Evolutionary conservation across 164 flowering plant genomes (phyloP).

Genomic region (Vitis rotundifolia): DNA sequence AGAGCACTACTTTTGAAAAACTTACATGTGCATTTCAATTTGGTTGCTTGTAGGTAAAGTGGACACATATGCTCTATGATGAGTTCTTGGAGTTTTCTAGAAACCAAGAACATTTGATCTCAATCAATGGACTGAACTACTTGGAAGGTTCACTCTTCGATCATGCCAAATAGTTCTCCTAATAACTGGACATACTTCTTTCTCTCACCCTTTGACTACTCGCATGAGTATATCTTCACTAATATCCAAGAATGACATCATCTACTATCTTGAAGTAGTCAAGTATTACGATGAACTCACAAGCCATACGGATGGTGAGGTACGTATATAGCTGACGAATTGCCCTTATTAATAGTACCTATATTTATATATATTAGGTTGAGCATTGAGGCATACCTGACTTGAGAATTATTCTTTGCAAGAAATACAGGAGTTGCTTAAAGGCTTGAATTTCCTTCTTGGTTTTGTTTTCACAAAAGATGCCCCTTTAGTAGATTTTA

Average conservation of each 20-base stretch:
- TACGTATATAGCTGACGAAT: slow-evolving; percentile 7
- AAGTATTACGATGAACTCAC: slow-evolving; percentile 57
- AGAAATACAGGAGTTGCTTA: slow-evolving; percentile 49
- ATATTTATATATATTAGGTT: too few species aligned
- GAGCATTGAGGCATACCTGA: too few species aligned
- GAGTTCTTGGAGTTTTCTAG: slow-evolving; percentile 55
- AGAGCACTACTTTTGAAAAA: not conserved
- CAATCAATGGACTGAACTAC: slow-evolving; percentile 46
- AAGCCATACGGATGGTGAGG: slow-evolving; percentile 38
- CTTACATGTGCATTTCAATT: not conserved
- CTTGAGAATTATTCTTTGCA: slow-evolving; percentile 14
- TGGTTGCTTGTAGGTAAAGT: slow-evolving; percentile 45
- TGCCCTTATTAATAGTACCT: not conserved
- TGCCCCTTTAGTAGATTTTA: slow-evolving; percentile 54
- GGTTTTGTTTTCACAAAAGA: slow-evolving; percentile 54
- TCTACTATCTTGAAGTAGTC: slow-evolving; percentile 74
- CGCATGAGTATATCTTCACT: slow-evolving; percentile 34
- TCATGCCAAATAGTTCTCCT: slow-evolving; percentile 32
- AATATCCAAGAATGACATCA: slow-evolving; percentile 34
- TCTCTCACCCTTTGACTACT: slow-evolving; percentile 48
- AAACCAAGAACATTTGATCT: slow-evolving; percentile 72
- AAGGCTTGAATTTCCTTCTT: slow-evolving; percentile 41
- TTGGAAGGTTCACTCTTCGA: slow-evolving; percentile 64
- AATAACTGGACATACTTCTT: slow-evolving; percentile 65
- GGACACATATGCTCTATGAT: slow-evolving; percentile 66